Evolutionary conservation across 176 grass and related monocot genomes (phyloP).

Genomic region (Neostapfia colusana): DNA sequence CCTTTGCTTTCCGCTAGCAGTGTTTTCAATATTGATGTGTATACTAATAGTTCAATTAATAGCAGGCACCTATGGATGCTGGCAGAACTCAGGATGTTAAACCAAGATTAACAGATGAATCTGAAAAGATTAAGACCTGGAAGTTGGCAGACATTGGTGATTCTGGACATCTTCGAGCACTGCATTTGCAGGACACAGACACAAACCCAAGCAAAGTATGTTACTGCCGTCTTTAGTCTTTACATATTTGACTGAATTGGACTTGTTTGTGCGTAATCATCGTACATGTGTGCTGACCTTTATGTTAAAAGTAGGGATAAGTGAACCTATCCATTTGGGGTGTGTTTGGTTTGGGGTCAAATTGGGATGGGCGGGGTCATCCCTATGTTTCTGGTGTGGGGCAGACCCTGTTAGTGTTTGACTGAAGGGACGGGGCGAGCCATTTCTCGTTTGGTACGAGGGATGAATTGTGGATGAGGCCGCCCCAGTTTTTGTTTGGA

Average conservation of each 20-base stretch:
- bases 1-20: conserved; percentile 5
- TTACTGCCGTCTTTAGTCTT: background rate
- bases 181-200: conserved; percentile 68
- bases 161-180: conserved; percentile 74
- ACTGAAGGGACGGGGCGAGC: too few relatives aligned
- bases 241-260: conserved; percentile 5
- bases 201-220: conserved; percentile 72
- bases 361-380: too few relatives aligned
- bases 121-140: conserved; percentile 89
- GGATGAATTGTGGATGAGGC: too few relatives aligned
- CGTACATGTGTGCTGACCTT: conserved; percentile 10
- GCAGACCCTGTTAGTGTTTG: too few relatives aligned
- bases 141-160: conserved; percentile 83
- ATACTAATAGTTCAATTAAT: conserved; percentile 41
- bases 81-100: conserved; percentile 82
- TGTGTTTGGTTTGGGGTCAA: too few relatives aligned
- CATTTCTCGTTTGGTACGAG: too few relatives aligned
- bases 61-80: conserved; percentile 76
- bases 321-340: background rate
- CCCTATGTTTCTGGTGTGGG: too few relatives aligned
- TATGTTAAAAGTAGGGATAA: background rate
- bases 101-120: conserved; percentile 87
- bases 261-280: conserved; percentile 15
- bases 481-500: too few relatives aligned
- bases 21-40: conserved; percentile 3